These are phyloP conservation scores for Colletotrichum karsti DNA, from an alignment of 2,329 filamentous ascomycete species.

Conservation along the genomic window DNA sequence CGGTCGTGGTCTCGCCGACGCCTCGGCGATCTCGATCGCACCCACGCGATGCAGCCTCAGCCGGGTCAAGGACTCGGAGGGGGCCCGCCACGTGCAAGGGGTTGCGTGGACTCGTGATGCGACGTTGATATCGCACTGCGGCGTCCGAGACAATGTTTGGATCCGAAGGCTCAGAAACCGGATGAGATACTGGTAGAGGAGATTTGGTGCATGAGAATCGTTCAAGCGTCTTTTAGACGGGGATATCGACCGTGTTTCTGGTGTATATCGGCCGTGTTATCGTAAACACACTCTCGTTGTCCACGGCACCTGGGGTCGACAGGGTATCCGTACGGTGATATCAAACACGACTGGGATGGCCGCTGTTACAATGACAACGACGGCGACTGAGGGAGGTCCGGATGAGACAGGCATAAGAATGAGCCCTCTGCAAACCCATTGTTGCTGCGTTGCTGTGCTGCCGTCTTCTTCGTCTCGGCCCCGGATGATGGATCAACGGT, in stretches of 20 bases:
- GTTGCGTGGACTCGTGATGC: constrained; percentile 4
- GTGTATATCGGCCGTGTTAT: not conserved
- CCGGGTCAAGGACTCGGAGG: not conserved
- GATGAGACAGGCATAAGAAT: not conserved
- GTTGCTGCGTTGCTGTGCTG: not conserved
- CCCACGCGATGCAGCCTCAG: constrained; percentile 10
- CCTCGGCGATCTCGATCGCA: constrained; percentile 12
- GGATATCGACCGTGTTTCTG: not conserved
- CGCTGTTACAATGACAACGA: not conserved
- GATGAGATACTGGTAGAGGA: not conserved
- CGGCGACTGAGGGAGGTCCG: not conserved
- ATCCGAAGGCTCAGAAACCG: not conserved
- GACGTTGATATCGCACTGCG: not conserved
- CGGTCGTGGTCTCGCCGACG: not conserved
- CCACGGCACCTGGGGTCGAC: not conserved
- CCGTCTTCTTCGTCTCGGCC: not conserved
- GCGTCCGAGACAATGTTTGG: constrained; percentile 4
- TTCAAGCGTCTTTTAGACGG: no score
- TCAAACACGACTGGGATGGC: not conserved
- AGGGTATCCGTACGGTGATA: not conserved
- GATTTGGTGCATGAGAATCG: no score
- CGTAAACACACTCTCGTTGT: not conserved
- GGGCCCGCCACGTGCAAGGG: not conserved
- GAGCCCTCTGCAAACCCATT: not conserved
- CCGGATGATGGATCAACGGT: not conserved